phyloP scores from a whole-genome alignment of 2,329 filamentous ascomycete species.

The Xylariaceae sp. region DNA sequence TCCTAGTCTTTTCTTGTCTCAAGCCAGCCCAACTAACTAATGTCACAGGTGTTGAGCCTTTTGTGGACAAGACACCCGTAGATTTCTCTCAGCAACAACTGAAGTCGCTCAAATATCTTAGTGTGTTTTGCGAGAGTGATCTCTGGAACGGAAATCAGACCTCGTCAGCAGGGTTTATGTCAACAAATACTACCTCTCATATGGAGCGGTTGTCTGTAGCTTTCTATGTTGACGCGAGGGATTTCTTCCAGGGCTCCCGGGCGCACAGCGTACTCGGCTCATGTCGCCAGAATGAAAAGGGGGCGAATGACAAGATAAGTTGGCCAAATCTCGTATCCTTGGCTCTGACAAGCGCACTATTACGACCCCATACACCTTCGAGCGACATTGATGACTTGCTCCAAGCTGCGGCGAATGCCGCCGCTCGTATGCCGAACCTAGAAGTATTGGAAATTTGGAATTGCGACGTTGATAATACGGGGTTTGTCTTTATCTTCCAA shows the following conservation, averaged over 20 bases:
- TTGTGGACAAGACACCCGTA: too few relatives aligned
- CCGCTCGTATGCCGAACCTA: not conserved
- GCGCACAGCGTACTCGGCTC: not conserved
- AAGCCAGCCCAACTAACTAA: too few relatives aligned
- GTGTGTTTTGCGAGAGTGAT: not conserved
- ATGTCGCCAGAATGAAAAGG: not conserved
- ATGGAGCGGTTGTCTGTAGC: constrained; percentile 3
- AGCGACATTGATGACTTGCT: not conserved
- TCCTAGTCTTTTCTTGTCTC: too few relatives aligned
- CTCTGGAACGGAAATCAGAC: too few relatives aligned
- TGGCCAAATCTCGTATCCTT: not conserved
- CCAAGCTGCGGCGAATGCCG: constrained; percentile 1
- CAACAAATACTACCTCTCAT: not conserved
- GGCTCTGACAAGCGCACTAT: not conserved
- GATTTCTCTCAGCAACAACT: too few relatives aligned
- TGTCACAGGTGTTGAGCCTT: too few relatives aligned
- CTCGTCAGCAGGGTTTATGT: not conserved
- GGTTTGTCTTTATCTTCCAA: not conserved
- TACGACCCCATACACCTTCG: not conserved
- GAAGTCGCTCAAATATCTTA: too few relatives aligned
- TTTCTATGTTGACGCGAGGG: not conserved
- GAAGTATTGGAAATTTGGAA: not conserved
- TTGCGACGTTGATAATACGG: not conserved
- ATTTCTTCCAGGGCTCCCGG: not conserved
- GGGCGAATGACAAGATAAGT: not conserved